Conservation (phyloP, 169 alveolate genomes). For the Plasmodium ovale region DNA sequence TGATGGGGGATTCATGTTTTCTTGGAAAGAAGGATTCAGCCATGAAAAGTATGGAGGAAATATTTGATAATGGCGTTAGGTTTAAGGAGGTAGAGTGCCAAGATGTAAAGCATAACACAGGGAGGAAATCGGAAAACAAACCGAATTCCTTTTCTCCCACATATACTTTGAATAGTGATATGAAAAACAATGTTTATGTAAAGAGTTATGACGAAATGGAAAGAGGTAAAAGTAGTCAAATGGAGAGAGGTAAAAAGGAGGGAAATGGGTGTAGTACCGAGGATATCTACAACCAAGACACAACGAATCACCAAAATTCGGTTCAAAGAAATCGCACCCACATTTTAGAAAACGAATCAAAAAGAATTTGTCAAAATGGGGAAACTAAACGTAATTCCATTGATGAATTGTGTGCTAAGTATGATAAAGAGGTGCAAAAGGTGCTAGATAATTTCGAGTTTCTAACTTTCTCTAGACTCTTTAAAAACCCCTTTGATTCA, state of each 20-base stretch:
- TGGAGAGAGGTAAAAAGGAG: not conserved
- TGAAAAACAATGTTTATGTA: not conserved
- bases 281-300: not conserved
- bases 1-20: conserved; percentile 1
- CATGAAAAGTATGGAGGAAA: conserved; percentile 27
- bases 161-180: not conserved
- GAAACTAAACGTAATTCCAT: conserved; percentile 31
- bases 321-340: not conserved
- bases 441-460: conserved; percentile 39
- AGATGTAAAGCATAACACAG: not conserved
- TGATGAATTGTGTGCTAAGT: conserved; percentile 43
- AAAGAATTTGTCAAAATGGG: not conserved
- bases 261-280: too few relatives aligned
- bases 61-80: not conserved
- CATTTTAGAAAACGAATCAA: not conserved
- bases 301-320: conserved; percentile 8
- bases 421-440: conserved; percentile 42
- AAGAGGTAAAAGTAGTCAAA: not conserved
- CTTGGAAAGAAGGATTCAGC: conserved; percentile 19
- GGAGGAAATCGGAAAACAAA: not conserved
- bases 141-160: not conserved
- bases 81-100: not conserved
- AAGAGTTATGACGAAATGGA: conserved; percentile 12
- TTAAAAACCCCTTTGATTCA: conserved; percentile 58
- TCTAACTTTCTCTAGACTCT: conserved; percentile 37